A percentile compares a stretch with the other conserved stretches of the same genome.
Evolutionary conservation across 352 stramenopile genomes (phyloP).

Genomic region (Globisporangium echinulatum): DNA sequence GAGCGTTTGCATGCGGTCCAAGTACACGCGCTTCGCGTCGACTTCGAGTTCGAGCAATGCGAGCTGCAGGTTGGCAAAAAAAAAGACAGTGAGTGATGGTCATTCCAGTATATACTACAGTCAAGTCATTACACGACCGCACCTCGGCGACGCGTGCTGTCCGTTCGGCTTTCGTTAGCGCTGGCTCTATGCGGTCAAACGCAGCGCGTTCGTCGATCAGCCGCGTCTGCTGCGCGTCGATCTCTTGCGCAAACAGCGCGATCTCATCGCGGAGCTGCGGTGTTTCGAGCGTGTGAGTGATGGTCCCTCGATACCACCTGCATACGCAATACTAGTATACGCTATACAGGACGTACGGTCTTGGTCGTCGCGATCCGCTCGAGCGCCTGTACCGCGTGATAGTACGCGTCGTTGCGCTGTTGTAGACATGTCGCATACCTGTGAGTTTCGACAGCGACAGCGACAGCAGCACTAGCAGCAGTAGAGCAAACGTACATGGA

Average conservation of each 20-base stretch:
- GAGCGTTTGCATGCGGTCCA: constrained; percentile 44
- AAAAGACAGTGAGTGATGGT: not conserved
- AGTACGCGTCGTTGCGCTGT: constrained; percentile 57
- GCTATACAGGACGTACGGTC: constrained; percentile 19
- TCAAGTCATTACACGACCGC: not conserved
- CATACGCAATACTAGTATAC: not conserved
- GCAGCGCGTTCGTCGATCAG: constrained; percentile 31
- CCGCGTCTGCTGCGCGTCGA: constrained; percentile 27
- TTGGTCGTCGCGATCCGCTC: constrained; percentile 55
- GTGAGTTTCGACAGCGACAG: not conserved
- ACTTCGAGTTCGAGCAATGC: constrained; percentile 63
- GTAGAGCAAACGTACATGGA: constrained; percentile 36
- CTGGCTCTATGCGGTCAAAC: constrained; percentile 39
- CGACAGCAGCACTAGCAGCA: not conserved
- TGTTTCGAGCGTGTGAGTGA: not conserved
- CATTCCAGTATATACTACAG: not conserved
- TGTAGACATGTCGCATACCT: too few relatives aligned
- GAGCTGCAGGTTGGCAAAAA: constrained; percentile 21
- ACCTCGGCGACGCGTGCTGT: constrained; percentile 57
- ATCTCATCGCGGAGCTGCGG: constrained; percentile 50
- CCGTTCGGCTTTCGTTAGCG: constrained; percentile 39
- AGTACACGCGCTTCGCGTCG: constrained; percentile 60
- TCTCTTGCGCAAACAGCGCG: constrained; percentile 49
- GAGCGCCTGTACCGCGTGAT: constrained; percentile 45
- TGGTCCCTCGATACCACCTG: not conserved